Conservation (phyloP, 192 early-diverging fungal species). For the Chytriomyces hyalinus region DNA sequence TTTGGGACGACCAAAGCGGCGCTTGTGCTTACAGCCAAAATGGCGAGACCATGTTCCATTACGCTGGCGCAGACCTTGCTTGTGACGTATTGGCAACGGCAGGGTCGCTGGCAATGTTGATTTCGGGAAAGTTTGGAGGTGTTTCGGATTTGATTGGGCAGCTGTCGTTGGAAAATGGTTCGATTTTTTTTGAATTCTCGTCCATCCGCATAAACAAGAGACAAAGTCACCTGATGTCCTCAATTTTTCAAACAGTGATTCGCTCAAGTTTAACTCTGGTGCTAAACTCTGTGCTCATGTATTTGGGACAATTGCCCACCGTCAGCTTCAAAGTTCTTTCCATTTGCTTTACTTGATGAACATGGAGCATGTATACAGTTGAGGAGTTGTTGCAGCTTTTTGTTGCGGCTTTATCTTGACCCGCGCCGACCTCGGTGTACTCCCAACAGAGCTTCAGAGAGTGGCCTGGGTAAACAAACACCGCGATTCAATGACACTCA, state of each 20-base stretch:
- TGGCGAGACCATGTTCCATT: neutral
- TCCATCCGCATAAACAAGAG: neutral
- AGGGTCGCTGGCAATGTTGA: neutral
- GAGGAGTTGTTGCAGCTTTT: too few relatives aligned
- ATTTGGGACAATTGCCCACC: neutral
- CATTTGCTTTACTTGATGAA: slow-evolving; percentile 1
- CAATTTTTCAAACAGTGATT: neutral
- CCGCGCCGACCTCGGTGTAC: too few relatives aligned
- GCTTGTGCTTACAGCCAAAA: neutral
- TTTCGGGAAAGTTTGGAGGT: neutral
- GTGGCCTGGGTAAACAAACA: too few relatives aligned
- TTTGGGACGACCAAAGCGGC: neutral
- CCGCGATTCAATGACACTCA: too few relatives aligned
- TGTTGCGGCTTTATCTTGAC: too few relatives aligned
- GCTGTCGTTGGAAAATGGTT: neutral
- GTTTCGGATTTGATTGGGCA: too few relatives aligned
- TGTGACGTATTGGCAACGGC: slow-evolving; percentile 2
- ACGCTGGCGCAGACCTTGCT: neutral
- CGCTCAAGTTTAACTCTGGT: neutral
- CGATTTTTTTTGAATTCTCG: neutral
- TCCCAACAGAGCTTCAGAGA: too few relatives aligned
- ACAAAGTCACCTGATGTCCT: too few relatives aligned
- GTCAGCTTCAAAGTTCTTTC: neutral
- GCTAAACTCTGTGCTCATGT: neutral
- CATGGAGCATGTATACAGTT: neutral